phyloP scores from a whole-genome alignment of 257 asterid species.

The Cynanchum wilfordii region DNA sequence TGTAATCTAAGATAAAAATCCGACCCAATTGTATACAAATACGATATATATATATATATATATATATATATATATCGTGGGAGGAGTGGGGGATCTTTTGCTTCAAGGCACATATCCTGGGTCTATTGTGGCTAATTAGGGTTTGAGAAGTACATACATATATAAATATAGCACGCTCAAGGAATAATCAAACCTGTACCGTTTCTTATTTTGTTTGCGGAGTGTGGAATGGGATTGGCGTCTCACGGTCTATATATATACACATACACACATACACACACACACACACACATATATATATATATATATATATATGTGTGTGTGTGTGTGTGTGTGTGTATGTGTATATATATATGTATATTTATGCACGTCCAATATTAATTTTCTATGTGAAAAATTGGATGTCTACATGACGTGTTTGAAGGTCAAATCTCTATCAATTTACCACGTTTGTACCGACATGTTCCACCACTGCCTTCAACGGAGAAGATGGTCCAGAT shows the following conservation, averaged over 20 bases:
- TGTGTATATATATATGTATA: no score
- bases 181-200: background rate
- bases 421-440: conserved; percentile 10
- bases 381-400: background rate
- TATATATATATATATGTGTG: no score
- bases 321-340: no score
- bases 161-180: background rate
- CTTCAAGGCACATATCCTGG: no score
- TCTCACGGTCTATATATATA: no score
- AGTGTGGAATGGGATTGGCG: background rate
- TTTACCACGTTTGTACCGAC: conserved; percentile 11
- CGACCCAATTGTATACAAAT: no score
- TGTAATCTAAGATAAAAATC: no score
- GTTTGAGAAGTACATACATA: background rate
- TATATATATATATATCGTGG: no score
- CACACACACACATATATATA: no score
- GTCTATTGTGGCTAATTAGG: background rate
- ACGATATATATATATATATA: no score
- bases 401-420: background rate
- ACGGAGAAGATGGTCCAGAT: conserved; percentile 1
- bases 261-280: no score
- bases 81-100: no score
- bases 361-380: background rate
- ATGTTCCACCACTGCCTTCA: background rate
- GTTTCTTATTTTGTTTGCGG: background rate